Percentiles rank a stretch among this genome's conserved stretches.
phyloP scores from a whole-genome alignment of 2,329 filamentous ascomycete genomes.

The Aspergillus ochraceoroseus region DNA sequence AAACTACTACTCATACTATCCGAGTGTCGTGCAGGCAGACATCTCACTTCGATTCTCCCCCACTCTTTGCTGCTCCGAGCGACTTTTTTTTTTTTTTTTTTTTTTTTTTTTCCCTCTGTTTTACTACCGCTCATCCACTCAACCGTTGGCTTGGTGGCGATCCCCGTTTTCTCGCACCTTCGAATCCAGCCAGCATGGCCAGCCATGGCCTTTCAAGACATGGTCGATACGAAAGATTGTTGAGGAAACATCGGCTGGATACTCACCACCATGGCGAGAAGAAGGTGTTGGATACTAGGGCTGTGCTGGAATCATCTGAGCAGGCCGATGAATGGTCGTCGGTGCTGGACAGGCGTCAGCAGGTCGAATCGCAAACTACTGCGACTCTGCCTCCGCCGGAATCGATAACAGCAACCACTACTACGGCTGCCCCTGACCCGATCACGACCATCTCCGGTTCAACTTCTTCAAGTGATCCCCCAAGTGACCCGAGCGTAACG shows the following conservation, averaged over 20 bases:
- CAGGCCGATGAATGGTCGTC: slow-evolving; percentile 1
- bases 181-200: slow-evolving; percentile 8
- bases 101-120: neutral
- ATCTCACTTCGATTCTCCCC: slow-evolving; percentile 3
- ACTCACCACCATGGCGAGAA: neutral
- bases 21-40: slow-evolving; percentile 14
- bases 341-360: slow-evolving; percentile 3
- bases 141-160: too few species aligned
- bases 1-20: too few species aligned
- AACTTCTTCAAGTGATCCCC: too few species aligned
- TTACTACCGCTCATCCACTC: too few species aligned
- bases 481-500: too few species aligned
- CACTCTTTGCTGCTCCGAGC: neutral
- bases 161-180: too few species aligned
- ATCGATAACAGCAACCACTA: neutral
- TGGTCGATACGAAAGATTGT: slow-evolving; percentile 12
- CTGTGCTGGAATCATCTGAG: neutral
- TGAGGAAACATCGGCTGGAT: slow-evolving; percentile 11
- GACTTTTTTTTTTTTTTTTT: neutral
- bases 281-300: neutral
- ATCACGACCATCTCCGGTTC: too few species aligned
- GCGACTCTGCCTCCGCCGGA: neutral
- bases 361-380: neutral
- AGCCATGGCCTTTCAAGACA: slow-evolving; percentile 9
- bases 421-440: too few species aligned